Base-by-base conservation (phyloP, 2,329 filamentous ascomycete species). In the Aquanectria penicillioides region DNA sequence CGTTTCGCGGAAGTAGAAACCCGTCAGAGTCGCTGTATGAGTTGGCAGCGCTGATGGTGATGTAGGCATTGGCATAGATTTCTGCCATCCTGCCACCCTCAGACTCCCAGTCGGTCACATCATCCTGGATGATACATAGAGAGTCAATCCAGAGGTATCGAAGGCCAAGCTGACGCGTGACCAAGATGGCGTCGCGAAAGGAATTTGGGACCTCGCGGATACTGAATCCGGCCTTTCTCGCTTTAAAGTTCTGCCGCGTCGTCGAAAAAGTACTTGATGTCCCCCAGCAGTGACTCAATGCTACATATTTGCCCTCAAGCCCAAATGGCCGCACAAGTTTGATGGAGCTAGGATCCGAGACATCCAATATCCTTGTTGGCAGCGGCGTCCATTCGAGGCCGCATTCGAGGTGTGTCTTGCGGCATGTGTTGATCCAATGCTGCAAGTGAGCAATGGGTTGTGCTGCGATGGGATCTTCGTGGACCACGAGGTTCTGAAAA, bases 401-500 rank as follows among this genome's bases (percentile, higher is more conserved):
- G 20, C 48, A 51, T 13, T 51, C 48, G 3, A 37, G 13, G 20
- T 51, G 48, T 3, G 18, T 43, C 11, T 20, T 51, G 6, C 38
- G 48, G n/a, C 48, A 51, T 11, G 13, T 41, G 29, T 28, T 28
- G 18, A 41, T 51, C 48, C 48, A 51, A 26, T 33, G 31, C 28
- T 51, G 41, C 4, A 51, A 26, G 17, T 51, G 48, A n/a, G 36
- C 48, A n/a, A 51, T 33, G 11, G 48, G 41, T 6, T 51, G 36
- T 8, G 48, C 36, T 5, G 48, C 41, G 17, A 51, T 22, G 17
- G 48, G 48, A 20, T 51, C 48, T 6, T 41, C 26, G 10, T 51
- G 48, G n/a, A 51, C 48, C 2, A 51, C 48, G 2, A 51, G 41
- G 28, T 51, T 51, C 25, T 51, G 48, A 20, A 51, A 51, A 17